Evolutionary conservation across 805 yeast species (phyloP).

Genomic region (Ogataea henricii): DNA sequence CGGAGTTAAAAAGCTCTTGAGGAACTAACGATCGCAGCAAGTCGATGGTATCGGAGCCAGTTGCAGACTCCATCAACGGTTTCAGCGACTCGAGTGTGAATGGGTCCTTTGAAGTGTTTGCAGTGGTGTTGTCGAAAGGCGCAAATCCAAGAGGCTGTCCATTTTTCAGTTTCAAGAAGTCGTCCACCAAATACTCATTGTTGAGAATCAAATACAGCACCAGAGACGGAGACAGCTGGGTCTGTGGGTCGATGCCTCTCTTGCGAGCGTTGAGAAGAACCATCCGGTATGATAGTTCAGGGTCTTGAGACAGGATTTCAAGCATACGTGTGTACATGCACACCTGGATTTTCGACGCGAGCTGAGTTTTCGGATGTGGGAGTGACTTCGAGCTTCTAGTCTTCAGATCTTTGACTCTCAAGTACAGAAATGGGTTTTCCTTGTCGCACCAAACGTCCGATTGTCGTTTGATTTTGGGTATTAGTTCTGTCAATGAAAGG

Average conservation of each 20-base stretch:
- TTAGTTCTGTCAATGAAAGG: slow-evolving; percentile 25
- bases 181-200: slow-evolving; percentile 41
- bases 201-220: slow-evolving; percentile 41
- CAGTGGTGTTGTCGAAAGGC: slow-evolving; percentile 38
- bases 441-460: slow-evolving; percentile 31
- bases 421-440: slow-evolving; percentile 28
- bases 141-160: slow-evolving; percentile 48
- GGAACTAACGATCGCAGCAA: slow-evolving; percentile 15
- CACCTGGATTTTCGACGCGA: slow-evolving; percentile 59
- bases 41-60: slow-evolving; percentile 8
- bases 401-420: slow-evolving; percentile 58
- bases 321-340: slow-evolving; percentile 57
- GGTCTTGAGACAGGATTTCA: slow-evolving; percentile 35
- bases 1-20: slow-evolving; percentile 14
- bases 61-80: neutral
- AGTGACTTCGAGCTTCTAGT: slow-evolving; percentile 48
- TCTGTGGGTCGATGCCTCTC: slow-evolving; percentile 50
- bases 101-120: slow-evolving; percentile 11
- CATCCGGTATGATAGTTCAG: slow-evolving; percentile 40
- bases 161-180: slow-evolving; percentile 44
- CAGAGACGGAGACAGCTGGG: slow-evolving; percentile 46
- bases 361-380: slow-evolving; percentile 56
- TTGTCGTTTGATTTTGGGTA: slow-evolving; percentile 11
- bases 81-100: slow-evolving; percentile 15
- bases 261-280: slow-evolving; percentile 48